These are phyloP conservation scores for Trichoderma aggressivum DNA, from an alignment of 2,329 filamentous ascomycete species.

Conservation along the genomic window DNA sequence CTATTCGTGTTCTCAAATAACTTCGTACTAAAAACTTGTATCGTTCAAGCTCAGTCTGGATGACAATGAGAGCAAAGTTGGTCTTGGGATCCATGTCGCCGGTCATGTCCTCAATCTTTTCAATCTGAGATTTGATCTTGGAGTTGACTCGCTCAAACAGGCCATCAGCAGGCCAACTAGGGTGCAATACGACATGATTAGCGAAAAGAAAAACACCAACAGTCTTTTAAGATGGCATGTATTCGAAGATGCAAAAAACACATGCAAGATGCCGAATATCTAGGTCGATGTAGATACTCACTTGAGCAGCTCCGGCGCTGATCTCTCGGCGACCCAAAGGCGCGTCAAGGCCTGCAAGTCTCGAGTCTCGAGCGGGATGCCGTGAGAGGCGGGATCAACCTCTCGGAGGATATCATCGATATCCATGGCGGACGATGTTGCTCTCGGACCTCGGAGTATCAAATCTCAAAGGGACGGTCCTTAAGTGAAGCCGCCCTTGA, in stretches of 20 bases:
- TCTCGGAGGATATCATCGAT: constrained; percentile 77
- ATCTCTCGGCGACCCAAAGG: constrained; percentile 89
- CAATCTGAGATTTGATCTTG: constrained; percentile 66
- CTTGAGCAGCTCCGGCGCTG: constrained; percentile 81
- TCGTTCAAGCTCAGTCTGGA: constrained; percentile 93
- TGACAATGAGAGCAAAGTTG: constrained; percentile 89
- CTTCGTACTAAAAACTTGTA: constrained; percentile 88
- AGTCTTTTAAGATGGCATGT: neutral
- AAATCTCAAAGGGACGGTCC: neutral
- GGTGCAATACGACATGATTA: neutral
- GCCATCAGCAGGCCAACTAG: constrained; percentile 62
- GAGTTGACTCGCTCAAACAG: constrained; percentile 81
- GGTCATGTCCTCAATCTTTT: constrained; percentile 71
- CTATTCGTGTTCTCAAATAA: constrained; percentile 77
- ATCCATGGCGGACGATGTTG: constrained; percentile 52
- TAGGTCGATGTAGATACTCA: constrained; percentile 45
- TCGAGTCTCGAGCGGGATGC: constrained; percentile 56
- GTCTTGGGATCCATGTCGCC: constrained; percentile 84
- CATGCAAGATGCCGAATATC: neutral
- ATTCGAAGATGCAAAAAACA: neutral
- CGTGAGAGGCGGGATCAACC: constrained; percentile 59
- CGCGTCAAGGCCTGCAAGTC: constrained; percentile 89
- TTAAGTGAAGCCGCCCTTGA: neutral
- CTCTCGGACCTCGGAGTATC: neutral
- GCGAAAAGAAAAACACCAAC: neutral